A percentile compares a stretch with the other conserved stretches of the same genome.
Evolutionary conservation across 768 basidiomycete species (phyloP).

Genomic region (Hemileccinum rubropunctum): DNA sequence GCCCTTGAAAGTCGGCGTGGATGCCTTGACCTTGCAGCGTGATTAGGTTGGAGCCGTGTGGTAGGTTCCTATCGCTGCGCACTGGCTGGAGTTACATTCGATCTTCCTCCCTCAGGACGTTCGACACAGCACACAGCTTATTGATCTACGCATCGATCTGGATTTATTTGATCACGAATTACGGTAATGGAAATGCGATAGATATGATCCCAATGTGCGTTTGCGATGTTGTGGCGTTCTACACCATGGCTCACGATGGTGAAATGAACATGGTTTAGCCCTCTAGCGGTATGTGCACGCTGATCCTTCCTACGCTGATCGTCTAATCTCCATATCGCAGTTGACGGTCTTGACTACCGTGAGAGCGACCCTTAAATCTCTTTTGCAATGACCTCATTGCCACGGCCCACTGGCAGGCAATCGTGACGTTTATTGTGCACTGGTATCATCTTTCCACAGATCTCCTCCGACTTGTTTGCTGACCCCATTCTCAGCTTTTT

Average conservation of each 20-base stretch:
- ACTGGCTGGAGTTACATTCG: not conserved
- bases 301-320: not conserved
- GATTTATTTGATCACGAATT: conserved; percentile 44
- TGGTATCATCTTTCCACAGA: conserved; percentile 32
- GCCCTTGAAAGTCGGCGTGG: not conserved
- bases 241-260: not conserved
- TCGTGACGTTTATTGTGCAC: conserved; percentile 37
- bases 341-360: conserved; percentile 35
- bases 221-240: not conserved
- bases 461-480: not conserved
- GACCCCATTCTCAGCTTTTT: conserved; percentile 32
- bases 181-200: conserved; percentile 36
- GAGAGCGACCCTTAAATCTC: not conserved
- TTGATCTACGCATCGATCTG: conserved; percentile 42
- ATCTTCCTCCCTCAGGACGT: conserved; percentile 16
- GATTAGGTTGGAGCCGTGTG: conserved; percentile 29
- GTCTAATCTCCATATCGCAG: conserved; percentile 9
- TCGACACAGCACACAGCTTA: conserved; percentile 41
- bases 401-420: not conserved
- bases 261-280: conserved; percentile 6
- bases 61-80: conserved; percentile 5
- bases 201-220: conserved; percentile 46
- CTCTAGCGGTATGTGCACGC: conserved; percentile 24
- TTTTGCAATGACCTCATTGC: not conserved
- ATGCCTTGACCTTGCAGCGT: not conserved